A percentile compares a stretch with the other conserved stretches of the same genome.
These are phyloP conservation scores for Mortierella sp. DNA, from an alignment of 371 early-diverging fungal species.

Conservation along the genomic window DNA sequence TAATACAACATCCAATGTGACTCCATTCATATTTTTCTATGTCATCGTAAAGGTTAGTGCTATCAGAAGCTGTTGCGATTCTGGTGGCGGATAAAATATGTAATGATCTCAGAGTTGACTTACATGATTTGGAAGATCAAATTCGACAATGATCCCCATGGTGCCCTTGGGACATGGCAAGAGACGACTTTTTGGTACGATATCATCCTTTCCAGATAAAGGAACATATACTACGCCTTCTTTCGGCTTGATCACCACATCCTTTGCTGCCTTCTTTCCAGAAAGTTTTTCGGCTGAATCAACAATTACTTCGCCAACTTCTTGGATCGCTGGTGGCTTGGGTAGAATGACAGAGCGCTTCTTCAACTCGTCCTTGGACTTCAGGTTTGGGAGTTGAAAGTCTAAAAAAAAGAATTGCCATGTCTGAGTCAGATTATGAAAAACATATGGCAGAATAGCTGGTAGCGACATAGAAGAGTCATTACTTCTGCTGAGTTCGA, in stretches of 20 bases:
- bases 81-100: background rate
- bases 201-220: slow-evolving; percentile 32
- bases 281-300: background rate
- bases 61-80: background rate
- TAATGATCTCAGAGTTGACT: background rate
- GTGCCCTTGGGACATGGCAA: slow-evolving; percentile 43
- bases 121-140: slow-evolving; percentile 50
- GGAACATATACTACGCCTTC: slow-evolving; percentile 19
- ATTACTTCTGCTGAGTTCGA: slow-evolving; percentile 50
- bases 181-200: slow-evolving; percentile 17
- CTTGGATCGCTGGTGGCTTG: slow-evolving; percentile 65
- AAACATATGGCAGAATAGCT: no score
- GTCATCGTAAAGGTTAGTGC: background rate
- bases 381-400: slow-evolving; percentile 70
- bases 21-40: slow-evolving; percentile 22
- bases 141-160: slow-evolving; percentile 46
- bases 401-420: slow-evolving; percentile 53
- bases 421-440: background rate
- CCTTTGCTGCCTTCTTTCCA: background rate
- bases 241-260: background rate
- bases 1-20: slow-evolving; percentile 42
- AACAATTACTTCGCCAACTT: slow-evolving; percentile 8
- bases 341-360: slow-evolving; percentile 68
- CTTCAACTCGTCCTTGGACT: slow-evolving; percentile 71
- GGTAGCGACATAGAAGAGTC: no score